phyloP scores from a whole-genome alignment of 805 yeast species.

The Nakazawaea peltata region DNA sequence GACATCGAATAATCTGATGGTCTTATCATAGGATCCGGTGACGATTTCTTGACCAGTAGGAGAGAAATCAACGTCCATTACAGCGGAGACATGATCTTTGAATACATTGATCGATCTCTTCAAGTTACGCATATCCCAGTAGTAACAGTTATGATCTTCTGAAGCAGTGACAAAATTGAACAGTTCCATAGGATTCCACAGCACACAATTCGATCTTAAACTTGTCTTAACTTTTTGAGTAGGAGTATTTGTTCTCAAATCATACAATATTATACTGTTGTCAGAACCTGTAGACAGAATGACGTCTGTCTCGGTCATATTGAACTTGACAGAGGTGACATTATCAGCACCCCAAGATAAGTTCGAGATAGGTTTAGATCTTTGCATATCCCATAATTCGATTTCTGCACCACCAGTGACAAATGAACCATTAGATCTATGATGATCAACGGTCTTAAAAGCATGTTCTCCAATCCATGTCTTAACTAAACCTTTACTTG shows the following conservation, averaged over 20 bases:
- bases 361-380: slow-evolving; percentile 70
- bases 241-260: slow-evolving; percentile 83
- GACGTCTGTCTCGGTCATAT: slow-evolving; percentile 82
- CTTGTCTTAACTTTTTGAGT: slow-evolving; percentile 82
- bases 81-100: slow-evolving; percentile 95
- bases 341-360: slow-evolving; percentile 97
- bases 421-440: slow-evolving; percentile 60
- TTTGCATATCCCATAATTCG: slow-evolving; percentile 84
- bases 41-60: slow-evolving; percentile 97
- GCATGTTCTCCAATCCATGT: slow-evolving; percentile 82
- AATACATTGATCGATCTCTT: slow-evolving; percentile 72
- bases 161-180: slow-evolving; percentile 84
- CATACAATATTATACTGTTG: slow-evolving; percentile 85
- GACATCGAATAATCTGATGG: slow-evolving; percentile 71
- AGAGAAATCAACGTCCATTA: slow-evolving; percentile 87
- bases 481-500: slow-evolving; percentile 53
- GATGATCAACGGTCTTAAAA: slow-evolving; percentile 82
- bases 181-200: slow-evolving; percentile 99
- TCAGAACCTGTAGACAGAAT: slow-evolving; percentile 89
- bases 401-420: slow-evolving; percentile 90
- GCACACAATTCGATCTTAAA: slow-evolving; percentile 74
- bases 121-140: slow-evolving; percentile 96
- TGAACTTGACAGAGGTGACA: slow-evolving; percentile 73
- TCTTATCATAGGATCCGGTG: slow-evolving; percentile 91
- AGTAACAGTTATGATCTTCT: slow-evolving; percentile 91